Conservation (phyloP, 2,329 filamentous ascomycete genomes). For the Juglanconis oblonga region DNA sequence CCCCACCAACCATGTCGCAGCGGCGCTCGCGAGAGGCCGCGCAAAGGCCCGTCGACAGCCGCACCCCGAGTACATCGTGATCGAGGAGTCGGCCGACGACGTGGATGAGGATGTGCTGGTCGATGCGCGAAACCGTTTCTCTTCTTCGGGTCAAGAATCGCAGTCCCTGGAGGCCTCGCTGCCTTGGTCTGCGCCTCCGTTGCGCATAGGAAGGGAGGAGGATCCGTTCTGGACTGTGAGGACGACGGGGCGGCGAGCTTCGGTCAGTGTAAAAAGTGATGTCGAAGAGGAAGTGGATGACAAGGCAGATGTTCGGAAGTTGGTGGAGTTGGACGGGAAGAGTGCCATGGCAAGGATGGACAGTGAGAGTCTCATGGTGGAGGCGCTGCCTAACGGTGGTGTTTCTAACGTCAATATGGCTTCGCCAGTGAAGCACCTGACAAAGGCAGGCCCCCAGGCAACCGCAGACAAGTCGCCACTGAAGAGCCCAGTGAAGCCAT, state of each 20-base stretch:
- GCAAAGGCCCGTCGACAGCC: neutral
- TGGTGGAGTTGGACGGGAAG: neutral
- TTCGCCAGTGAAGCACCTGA: neutral
- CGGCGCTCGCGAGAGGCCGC: slow-evolving; percentile 1
- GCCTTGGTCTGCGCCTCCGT: slow-evolving; percentile 12
- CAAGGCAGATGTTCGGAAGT: neutral
- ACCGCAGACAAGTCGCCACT: neutral
- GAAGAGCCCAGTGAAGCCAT: neutral
- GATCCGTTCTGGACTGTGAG: neutral
- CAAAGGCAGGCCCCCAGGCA: neutral
- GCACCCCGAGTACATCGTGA: neutral
- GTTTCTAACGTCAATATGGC: neutral
- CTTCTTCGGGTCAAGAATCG: neutral
- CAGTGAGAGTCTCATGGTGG: neutral
- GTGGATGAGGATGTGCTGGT: slow-evolving; percentile 4
- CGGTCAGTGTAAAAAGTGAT: neutral
- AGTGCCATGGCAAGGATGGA: neutral
- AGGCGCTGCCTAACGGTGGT: neutral
- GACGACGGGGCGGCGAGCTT: neutral
- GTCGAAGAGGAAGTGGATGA: neutral
- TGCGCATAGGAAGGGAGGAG: slow-evolving; percentile 1
- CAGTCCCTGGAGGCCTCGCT: neutral
- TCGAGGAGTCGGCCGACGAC: neutral
- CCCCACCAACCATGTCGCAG: slow-evolving; percentile 10
- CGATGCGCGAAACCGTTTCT: neutral